Percentiles rank a stretch among this genome's conserved stretches.
Evolutionary conservation across 2,329 filamentous ascomycete species (phyloP).

Genomic region (Penicillium rolfsii): DNA sequence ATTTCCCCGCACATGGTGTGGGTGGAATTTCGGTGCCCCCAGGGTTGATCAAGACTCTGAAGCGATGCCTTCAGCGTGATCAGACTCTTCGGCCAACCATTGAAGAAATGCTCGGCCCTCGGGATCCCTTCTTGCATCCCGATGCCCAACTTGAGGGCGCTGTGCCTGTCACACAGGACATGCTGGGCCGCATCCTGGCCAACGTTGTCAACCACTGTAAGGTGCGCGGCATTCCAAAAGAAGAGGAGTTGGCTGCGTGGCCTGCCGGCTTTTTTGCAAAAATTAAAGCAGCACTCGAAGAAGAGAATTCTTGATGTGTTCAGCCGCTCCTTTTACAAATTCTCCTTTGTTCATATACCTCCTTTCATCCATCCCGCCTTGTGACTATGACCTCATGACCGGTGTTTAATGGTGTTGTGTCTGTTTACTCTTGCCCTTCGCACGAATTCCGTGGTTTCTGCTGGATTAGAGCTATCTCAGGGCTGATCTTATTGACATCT

Average conservation of each 20-base stretch:
- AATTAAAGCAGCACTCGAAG: slow-evolving; percentile 51
- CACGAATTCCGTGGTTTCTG: slow-evolving; percentile 1
- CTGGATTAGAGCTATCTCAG: slow-evolving; percentile 8
- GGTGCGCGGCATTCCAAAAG: slow-evolving; percentile 58
- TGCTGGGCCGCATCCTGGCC: slow-evolving; percentile 62
- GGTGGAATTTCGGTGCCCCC: slow-evolving; percentile 57
- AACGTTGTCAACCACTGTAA: slow-evolving; percentile 64
- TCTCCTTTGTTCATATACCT: slow-evolving; percentile 33
- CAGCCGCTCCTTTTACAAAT: slow-evolving; percentile 19
- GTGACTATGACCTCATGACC: slow-evolving; percentile 36
- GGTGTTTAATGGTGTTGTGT: slow-evolving; percentile 27
- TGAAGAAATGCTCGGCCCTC: slow-evolving; percentile 58
- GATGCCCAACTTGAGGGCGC: slow-evolving; percentile 52
- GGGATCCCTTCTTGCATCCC: slow-evolving; percentile 62
- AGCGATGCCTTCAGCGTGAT: slow-evolving; percentile 62
- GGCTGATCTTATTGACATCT: slow-evolving; percentile 21
- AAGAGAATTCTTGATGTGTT: slow-evolving; percentile 40
- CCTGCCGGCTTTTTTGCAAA: slow-evolving; percentile 54
- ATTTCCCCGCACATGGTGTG: slow-evolving; percentile 50
- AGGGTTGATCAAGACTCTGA: slow-evolving; percentile 59
- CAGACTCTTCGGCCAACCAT: slow-evolving; percentile 60
- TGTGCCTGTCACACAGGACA: slow-evolving; percentile 59
- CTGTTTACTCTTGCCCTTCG: slow-evolving; percentile 4
- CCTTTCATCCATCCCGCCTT: slow-evolving; percentile 14
- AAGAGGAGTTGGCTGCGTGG: slow-evolving; percentile 58